phyloP scores from a whole-genome alignment of 441 rosid species.

The Sinapis alba region DNA sequence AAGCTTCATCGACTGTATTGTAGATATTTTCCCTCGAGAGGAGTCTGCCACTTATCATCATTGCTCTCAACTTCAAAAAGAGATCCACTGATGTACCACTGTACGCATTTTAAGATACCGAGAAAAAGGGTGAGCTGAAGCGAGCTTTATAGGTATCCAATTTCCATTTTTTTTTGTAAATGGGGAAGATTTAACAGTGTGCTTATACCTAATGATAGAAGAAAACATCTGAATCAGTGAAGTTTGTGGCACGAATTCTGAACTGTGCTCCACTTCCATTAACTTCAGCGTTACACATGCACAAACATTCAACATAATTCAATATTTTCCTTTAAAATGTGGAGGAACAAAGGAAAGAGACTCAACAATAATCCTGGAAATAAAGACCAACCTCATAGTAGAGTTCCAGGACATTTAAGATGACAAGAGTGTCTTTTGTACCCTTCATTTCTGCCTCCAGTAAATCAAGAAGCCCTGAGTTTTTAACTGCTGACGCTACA shows the following conservation, averaged over 20 bases:
- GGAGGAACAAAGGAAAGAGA: neutral
- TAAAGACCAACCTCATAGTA: conserved; percentile 69
- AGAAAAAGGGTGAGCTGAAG: conserved; percentile 8
- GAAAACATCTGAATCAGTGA: conserved; percentile 65
- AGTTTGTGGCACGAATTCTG: conserved; percentile 72
- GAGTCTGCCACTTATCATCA: conserved; percentile 82
- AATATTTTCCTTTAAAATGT: conserved; percentile 6
- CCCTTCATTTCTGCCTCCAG: conserved; percentile 72
- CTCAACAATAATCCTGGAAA: neutral
- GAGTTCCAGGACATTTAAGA: conserved; percentile 77
- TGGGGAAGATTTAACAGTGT: conserved; percentile 10
- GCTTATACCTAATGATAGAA: conserved; percentile 68
- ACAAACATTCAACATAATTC: conserved; percentile 21
- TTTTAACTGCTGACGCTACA: conserved; percentile 65
- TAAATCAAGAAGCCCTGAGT: conserved; percentile 65
- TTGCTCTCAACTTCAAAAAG: conserved; percentile 74
- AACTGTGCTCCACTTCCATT: conserved; percentile 69
- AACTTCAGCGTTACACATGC: conserved; percentile 49
- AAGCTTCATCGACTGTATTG: conserved; percentile 55
- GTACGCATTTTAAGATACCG: conserved; percentile 18
- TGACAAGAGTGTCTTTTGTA: conserved; percentile 65
- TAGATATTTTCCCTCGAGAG: conserved; percentile 62
- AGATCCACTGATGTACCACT: conserved; percentile 60
- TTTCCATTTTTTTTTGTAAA: neutral
- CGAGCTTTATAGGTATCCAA: neutral